Evolutionary conservation across 2,329 filamentous ascomycete genomes (phyloP).

Genomic region (Sporothrix luriei): DNA sequence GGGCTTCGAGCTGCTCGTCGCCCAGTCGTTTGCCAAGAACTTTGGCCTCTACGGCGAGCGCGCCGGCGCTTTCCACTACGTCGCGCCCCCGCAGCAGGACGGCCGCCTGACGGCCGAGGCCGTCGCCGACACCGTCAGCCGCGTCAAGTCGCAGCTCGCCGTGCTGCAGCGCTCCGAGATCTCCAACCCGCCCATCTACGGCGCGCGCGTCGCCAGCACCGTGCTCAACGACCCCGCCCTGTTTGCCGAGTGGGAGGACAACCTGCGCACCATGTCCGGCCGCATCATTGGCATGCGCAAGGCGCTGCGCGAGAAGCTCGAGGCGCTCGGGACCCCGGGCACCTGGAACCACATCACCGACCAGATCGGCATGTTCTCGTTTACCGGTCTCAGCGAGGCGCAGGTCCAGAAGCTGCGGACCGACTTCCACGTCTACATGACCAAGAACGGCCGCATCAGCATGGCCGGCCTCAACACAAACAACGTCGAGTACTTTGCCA

Average conservation of each 20-base stretch:
- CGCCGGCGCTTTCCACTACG: constrained; percentile 93
- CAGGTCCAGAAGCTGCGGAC: constrained; percentile 72
- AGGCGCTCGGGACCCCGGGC: constrained; percentile 82
- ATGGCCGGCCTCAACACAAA: constrained; percentile 96
- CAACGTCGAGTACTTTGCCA: constrained; percentile 92
- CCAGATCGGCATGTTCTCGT: constrained; percentile 99
- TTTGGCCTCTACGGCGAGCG: constrained; percentile 97
- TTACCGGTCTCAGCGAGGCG: constrained; percentile 74
- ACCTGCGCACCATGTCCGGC: constrained; percentile 90
- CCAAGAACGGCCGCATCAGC: constrained; percentile 96
- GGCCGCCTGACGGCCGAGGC: constrained; percentile 53
- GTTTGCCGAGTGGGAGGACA: constrained; percentile 89
- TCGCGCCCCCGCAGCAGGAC: constrained; percentile 66
- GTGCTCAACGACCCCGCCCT: constrained; percentile 81
- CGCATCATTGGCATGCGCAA: constrained; percentile 92
- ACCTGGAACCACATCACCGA: constrained; percentile 97
- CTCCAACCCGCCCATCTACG: constrained; percentile 93
- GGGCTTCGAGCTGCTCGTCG: constrained; percentile 84
- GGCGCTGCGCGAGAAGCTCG: constrained; percentile 74
- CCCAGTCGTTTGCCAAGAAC: constrained; percentile 97
- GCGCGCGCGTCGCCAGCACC: constrained; percentile 81
- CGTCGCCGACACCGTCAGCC: constrained; percentile 54
- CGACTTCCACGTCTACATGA: constrained; percentile 82
- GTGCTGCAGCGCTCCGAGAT: constrained; percentile 97
- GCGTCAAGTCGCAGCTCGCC: constrained; percentile 84